Conservation (phyloP, 1,284 basidiomycete genomes). For the Clitocybe nebularis region DNA sequence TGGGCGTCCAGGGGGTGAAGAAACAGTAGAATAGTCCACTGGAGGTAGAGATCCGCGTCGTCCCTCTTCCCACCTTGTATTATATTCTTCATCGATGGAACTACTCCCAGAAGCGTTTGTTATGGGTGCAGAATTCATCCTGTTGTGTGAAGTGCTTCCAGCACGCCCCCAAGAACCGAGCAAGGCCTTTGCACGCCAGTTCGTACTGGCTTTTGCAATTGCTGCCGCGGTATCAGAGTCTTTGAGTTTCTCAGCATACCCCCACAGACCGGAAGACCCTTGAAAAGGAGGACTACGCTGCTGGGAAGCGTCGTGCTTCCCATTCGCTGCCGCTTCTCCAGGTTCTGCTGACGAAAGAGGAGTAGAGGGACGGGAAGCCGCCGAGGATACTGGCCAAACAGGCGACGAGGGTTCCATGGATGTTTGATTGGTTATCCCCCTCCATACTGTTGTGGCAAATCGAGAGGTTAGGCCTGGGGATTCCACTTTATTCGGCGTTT, state of each 20-base stretch:
- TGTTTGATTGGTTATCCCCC: conserved; percentile 70
- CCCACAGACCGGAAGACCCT: conserved; percentile 44
- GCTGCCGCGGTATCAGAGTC: conserved; percentile 68
- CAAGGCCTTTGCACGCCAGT: conserved; percentile 63
- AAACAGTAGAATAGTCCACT: conserved; percentile 33
- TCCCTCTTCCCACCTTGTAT: conserved; percentile 13
- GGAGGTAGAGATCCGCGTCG: conserved; percentile 42
- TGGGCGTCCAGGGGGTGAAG: conserved; percentile 56
- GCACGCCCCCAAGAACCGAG: conserved; percentile 39
- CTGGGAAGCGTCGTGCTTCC: neutral
- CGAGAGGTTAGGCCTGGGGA: conserved; percentile 45
- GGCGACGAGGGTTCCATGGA: conserved; percentile 65
- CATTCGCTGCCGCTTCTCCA: conserved; percentile 1
- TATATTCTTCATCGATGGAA: conserved; percentile 10
- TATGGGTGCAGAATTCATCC: conserved; percentile 6
- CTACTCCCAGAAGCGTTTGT: conserved; percentile 18
- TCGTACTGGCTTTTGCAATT: conserved; percentile 67
- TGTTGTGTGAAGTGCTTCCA: conserved; percentile 10
- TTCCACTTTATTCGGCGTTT: conserved; percentile 27
- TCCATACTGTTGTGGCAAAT: conserved; percentile 61
- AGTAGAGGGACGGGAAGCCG: conserved; percentile 26
- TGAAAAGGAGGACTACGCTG: conserved; percentile 10
- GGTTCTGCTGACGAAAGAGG: conserved; percentile 10
- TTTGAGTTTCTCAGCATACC: conserved; percentile 68
- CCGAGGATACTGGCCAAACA: conserved; percentile 28